These are phyloP conservation scores for Garcia nutans DNA, from an alignment of 345 rosid genomes.

Conservation along the genomic window DNA sequence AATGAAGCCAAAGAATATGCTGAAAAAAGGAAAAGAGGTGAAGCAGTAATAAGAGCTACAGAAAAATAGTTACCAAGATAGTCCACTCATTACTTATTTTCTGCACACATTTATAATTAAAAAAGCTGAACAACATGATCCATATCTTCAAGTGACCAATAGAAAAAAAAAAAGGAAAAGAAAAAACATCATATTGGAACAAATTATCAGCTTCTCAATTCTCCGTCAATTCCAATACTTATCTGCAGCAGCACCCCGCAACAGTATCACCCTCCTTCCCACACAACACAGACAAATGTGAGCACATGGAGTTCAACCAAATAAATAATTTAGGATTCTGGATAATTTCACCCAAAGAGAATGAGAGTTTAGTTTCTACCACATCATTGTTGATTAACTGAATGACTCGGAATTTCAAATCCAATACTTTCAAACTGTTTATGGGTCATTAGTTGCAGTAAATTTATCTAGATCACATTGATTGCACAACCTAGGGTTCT, in stretches of 20 bases:
- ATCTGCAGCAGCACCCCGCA: background rate
- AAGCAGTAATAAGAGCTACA: background rate
- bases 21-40: background rate
- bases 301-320: background rate
- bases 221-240: background rate
- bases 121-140: background rate
- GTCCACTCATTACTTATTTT: background rate
- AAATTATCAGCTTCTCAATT: background rate
- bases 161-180: too few species aligned
- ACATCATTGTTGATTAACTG: background rate
- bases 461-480: constrained; percentile 3
- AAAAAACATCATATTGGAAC: too few species aligned
- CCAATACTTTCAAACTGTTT: background rate
- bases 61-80: background rate
- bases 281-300: background rate
- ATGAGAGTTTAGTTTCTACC: background rate
- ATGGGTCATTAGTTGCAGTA: background rate
- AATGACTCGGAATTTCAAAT: background rate
- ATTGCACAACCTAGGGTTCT: background rate
- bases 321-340: background rate
- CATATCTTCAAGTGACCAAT: background rate
- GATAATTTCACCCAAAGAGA: background rate
- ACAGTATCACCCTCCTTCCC: background rate
- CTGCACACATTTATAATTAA: too few species aligned
- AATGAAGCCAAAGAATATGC: background rate